A percentile compares a stretch with the other conserved stretches of the same genome.
These are phyloP conservation scores for Cystofilobasidium bisporidii DNA, from an alignment of 768 basidiomycete species.

Conservation along the genomic window DNA sequence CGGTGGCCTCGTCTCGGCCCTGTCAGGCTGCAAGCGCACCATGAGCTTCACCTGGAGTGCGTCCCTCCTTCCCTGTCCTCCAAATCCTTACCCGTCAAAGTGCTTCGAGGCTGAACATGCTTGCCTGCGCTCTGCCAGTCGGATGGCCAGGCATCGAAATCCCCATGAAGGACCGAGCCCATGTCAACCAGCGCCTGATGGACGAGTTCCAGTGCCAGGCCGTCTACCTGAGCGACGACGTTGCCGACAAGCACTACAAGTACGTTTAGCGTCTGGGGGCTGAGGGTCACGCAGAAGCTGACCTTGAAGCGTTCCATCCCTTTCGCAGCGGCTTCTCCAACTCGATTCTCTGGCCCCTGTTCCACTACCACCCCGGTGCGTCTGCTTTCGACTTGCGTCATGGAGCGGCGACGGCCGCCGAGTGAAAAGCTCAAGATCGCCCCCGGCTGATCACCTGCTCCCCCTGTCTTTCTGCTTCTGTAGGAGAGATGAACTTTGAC, in stretches of 20 bases:
- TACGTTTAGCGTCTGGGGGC: neutral
- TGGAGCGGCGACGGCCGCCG: too few relatives aligned
- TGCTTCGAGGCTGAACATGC: too few relatives aligned
- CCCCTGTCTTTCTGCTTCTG: neutral
- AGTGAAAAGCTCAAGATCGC: too few relatives aligned
- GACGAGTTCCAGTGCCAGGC: constrained; percentile 96
- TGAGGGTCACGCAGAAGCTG: neutral
- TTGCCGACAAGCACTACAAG: constrained; percentile 84
- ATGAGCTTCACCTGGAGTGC: constrained; percentile 97
- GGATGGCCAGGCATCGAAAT: constrained; percentile 60
- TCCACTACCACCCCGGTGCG: constrained; percentile 87
- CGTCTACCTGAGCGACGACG: constrained; percentile 93
- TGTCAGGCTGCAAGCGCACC: constrained; percentile 95
- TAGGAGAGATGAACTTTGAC: constrained; percentile 95
- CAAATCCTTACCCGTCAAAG: too few relatives aligned
- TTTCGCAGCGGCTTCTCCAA: constrained; percentile 88
- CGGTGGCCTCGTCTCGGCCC: constrained; percentile 91
- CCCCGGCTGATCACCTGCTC: too few relatives aligned
- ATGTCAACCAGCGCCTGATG: constrained; percentile 83
- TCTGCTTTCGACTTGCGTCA: neutral
- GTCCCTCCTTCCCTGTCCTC: constrained; percentile 45
- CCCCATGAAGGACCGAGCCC: constrained; percentile 77
- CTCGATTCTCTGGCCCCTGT: constrained; percentile 97
- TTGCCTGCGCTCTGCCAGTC: constrained; percentile 9
- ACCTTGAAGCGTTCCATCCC: neutral